Base-by-base conservation (phyloP, 2,329 filamentous ascomycete genomes). In the Fonsecaea monophora region DNA sequence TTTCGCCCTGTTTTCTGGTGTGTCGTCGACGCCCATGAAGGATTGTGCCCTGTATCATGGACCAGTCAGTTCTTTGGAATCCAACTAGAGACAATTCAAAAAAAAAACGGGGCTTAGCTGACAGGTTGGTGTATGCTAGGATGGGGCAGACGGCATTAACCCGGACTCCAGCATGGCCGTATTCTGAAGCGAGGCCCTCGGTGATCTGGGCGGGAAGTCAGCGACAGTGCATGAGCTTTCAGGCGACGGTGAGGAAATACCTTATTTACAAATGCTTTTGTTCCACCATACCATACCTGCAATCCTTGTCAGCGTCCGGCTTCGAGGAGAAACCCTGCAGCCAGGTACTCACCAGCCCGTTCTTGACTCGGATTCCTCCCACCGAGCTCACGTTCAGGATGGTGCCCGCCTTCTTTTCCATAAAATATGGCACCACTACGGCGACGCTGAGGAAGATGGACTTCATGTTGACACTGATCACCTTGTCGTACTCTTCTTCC, bases 401-500 rank as follows among this genome's bases (percentile, higher is more conserved):
- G 15, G 56, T 60, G 7, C 70, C 70, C 21, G 66, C 55, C 45
- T 64, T 63, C 54, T 68, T 60, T 42, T 68, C 60, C 13, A 70
- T 40, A 59, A 77, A 78, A 58, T 75, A 71, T 6, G 76, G 76
- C n/a, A 74, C 70, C 2, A 76, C 68, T 13, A 72, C 72, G 10
- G 69, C 63, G n/a, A 74, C 71, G 45, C 69, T 73, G 50, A 74
- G 72, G 65, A 77, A 77, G 38, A 77, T 72, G 25, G 74, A 73
- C 35, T 73, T 72, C 62, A 77, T 71, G 59, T 78, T 77, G 65
- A 75, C 74, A 9, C 69, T 65, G 70, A 78, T 75, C 60, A 77
- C 74, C 48, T 74, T 73, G 63, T 77, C 71, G 54, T 72, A 77
- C 67, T 77, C 76, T 4, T 67, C 66, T 42, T 72, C 68, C 1